A percentile compares a stretch with the other conserved stretches of the same genome.
These are phyloP conservation scores for Neurospora hispaniola DNA, from an alignment of 495 filamentous ascomycete species.

Conservation along the genomic window DNA sequence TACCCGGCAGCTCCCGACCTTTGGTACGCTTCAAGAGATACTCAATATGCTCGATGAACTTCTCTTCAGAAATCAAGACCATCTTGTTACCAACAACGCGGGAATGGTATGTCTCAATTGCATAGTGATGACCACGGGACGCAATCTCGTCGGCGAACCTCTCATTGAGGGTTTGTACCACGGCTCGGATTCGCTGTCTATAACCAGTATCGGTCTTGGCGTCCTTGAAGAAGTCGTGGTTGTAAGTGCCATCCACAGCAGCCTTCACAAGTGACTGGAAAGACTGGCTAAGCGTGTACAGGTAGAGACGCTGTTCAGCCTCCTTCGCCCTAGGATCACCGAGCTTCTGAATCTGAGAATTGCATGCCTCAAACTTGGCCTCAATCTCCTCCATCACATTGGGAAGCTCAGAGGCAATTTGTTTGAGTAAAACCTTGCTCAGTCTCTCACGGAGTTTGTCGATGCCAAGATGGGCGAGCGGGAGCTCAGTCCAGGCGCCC, in stretches of 20 bases:
- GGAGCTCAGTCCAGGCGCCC: conserved; percentile 31
- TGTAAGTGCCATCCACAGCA: conserved; percentile 47
- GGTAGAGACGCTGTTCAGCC: conserved; percentile 41
- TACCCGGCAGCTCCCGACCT: conserved; percentile 36
- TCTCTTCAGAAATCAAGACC: conserved; percentile 6
- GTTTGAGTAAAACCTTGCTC: conserved; percentile 44
- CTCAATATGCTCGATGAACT: conserved; percentile 25
- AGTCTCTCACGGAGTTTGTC: conserved; percentile 38
- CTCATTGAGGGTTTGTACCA: conserved; percentile 46
- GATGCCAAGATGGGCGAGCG: conserved; percentile 32
- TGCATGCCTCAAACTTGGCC: conserved; percentile 22
- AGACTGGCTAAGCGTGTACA: conserved; percentile 40
- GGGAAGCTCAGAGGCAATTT: conserved; percentile 49
- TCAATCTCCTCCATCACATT: conserved; percentile 48
- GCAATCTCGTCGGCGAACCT: conserved; percentile 44
- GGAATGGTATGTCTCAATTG: conserved; percentile 19
- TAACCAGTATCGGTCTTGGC: conserved; percentile 26
- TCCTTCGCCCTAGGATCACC: conserved; percentile 37
- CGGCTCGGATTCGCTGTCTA: conserved; percentile 47
- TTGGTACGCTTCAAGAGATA: conserved; percentile 19
- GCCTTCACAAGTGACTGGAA: conserved; percentile 41
- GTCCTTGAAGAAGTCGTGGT: conserved; percentile 43
- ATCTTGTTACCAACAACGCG: not conserved
- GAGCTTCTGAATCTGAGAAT: conserved; percentile 30
- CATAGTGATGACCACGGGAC: conserved; percentile 30